Conservation (phyloP, 306 rosid species). For the cucumber (Cucumis sativus) region Cucumber_9930_V3 NC_026661.2:17749501-17750000, state of each 20-base stretch:
- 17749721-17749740: neutral
- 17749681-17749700: neutral
- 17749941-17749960: neutral
- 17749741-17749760: neutral
- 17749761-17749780: neutral
- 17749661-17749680: neutral
- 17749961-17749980: neutral
- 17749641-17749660: neutral
- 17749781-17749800: neutral
- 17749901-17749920: neutral
- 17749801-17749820: neutral
- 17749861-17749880: neutral
- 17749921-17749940: neutral
- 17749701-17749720: neutral
- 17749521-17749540: neutral
- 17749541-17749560: neutral
- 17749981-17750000: constrained; percentile 61
- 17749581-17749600: neutral
- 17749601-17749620: neutral
- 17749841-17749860: neutral
- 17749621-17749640: neutral
- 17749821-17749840: neutral
- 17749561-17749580: neutral
- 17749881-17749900: neutral
- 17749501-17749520: neutral